Evolutionary conservation across 306 rosid species (phyloP).

Genomic region (Argentina anserina): DNA sequence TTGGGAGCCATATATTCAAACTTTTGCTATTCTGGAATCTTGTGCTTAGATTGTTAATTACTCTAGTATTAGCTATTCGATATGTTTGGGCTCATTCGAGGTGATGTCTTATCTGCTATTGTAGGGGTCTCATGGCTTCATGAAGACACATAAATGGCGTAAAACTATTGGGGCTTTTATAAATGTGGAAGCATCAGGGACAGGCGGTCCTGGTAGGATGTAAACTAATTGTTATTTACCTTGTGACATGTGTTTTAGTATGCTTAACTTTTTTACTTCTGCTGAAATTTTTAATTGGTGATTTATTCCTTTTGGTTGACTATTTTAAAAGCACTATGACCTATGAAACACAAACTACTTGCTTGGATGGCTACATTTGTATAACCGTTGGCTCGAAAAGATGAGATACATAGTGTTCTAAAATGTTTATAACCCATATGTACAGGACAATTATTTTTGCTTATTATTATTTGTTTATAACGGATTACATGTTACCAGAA

Average conservation of each 20-base stretch:
- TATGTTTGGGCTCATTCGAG: slow-evolving; percentile 26
- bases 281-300: neutral
- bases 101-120: slow-evolving; percentile 32
- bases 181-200: slow-evolving; percentile 94
- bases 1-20: slow-evolving; percentile 8
- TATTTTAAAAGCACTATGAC: neutral
- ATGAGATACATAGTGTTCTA: neutral
- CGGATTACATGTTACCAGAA: neutral
- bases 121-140: slow-evolving; percentile 96
- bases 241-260: slow-evolving; percentile 5
- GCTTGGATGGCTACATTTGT: neutral
- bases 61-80: neutral
- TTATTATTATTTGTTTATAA: neutral
- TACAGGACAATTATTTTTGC: neutral
- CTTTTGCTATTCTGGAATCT: neutral
- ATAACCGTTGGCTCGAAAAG: neutral
- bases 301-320: neutral
- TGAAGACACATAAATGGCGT: slow-evolving; percentile 87
- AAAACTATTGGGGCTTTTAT: slow-evolving; percentile 85
- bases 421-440: neutral
- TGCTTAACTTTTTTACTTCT: neutral
- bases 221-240: slow-evolving; percentile 20
- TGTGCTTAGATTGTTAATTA: neutral
- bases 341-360: neutral
- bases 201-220: slow-evolving; percentile 76